phyloP scores from a whole-genome alignment of 345 rosid genomes.

The Populus davidiana region DNA sequence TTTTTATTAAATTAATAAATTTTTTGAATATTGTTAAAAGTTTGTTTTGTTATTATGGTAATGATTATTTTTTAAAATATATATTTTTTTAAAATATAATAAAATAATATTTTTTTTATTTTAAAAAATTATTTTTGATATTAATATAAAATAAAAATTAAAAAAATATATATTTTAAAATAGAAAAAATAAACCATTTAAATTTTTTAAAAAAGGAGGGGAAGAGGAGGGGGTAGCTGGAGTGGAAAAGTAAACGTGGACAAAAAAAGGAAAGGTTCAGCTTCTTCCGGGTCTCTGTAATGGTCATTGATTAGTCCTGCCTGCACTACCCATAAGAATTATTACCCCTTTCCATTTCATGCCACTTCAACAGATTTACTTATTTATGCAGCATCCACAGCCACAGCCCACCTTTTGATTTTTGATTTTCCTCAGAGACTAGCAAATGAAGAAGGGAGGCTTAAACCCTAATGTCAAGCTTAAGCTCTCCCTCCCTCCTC shows the following conservation, averaged over 20 bases:
- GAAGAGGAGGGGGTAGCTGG: no score
- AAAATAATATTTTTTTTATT: no score
- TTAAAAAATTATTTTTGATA: no score
- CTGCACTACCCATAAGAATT: background rate
- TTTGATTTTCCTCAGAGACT: background rate
- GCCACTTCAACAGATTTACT: background rate
- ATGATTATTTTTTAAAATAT: no score
- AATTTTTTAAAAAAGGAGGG: no score
- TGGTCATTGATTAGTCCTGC: background rate
- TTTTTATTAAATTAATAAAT: no score
- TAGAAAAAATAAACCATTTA: no score
- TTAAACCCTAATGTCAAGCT: slow-evolving; percentile 44
- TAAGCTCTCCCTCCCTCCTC: slow-evolving; percentile 51
- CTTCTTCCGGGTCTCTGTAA: slow-evolving; percentile 10
- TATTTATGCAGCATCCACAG: background rate
- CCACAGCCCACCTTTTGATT: background rate
- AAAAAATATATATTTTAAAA: no score
- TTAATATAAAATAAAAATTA: no score
- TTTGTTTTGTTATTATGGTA: no score
- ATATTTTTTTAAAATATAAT: no score
- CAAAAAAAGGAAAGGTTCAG: background rate
- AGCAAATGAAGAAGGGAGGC: slow-evolving; percentile 61
- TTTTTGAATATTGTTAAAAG: no score
- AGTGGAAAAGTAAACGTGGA: background rate
- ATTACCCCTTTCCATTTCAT: background rate